Conservation (phyloP, 805 yeast genomes). For the Kluyveromyces aestuarii region DNA sequence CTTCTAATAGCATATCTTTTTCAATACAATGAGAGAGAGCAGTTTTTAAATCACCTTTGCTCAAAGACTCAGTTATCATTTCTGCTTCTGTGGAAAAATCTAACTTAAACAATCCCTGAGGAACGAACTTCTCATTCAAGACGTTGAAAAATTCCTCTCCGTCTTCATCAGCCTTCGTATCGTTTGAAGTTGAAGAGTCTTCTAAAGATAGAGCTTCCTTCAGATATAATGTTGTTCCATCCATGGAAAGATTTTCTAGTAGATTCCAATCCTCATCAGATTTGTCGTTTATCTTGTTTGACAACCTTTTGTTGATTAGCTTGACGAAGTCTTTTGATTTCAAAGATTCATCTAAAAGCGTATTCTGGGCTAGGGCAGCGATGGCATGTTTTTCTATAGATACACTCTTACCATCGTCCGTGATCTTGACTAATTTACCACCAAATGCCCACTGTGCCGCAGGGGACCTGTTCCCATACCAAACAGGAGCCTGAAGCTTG, state of each 20-base stretch:
- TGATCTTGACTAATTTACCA: slow-evolving; percentile 65
- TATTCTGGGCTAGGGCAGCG: slow-evolving; percentile 30
- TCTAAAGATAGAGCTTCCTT: slow-evolving; percentile 33
- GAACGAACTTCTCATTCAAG: slow-evolving; percentile 32
- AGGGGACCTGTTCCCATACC: slow-evolving; percentile 69
- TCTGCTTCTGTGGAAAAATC: slow-evolving; percentile 33
- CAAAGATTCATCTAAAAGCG: slow-evolving; percentile 47
- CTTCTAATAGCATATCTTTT: slow-evolving; percentile 61
- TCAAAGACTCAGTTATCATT: slow-evolving; percentile 38
- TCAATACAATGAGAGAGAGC: slow-evolving; percentile 65
- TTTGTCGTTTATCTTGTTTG: slow-evolving; percentile 29
- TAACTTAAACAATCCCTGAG: slow-evolving; percentile 46
- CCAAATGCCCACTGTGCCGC: slow-evolving; percentile 85
- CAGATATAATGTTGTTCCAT: slow-evolving; percentile 44
- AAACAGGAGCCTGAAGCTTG: slow-evolving; percentile 71
- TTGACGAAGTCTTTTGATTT: slow-evolving; percentile 42
- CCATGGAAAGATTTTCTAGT: slow-evolving; percentile 40
- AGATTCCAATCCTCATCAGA: slow-evolving; percentile 59
- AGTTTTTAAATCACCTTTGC: slow-evolving; percentile 50
- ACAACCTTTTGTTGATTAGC: slow-evolving; percentile 47
- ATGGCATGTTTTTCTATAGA: slow-evolving; percentile 31
- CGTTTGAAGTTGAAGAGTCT: slow-evolving; percentile 12
- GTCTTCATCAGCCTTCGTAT: slow-evolving; percentile 14
- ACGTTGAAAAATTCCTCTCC: slow-evolving; percentile 33
- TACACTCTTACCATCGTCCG: slow-evolving; percentile 34